Base-by-base conservation (phyloP, 352 stramenopile genomes). In the Phytophthora multivora region DNA sequence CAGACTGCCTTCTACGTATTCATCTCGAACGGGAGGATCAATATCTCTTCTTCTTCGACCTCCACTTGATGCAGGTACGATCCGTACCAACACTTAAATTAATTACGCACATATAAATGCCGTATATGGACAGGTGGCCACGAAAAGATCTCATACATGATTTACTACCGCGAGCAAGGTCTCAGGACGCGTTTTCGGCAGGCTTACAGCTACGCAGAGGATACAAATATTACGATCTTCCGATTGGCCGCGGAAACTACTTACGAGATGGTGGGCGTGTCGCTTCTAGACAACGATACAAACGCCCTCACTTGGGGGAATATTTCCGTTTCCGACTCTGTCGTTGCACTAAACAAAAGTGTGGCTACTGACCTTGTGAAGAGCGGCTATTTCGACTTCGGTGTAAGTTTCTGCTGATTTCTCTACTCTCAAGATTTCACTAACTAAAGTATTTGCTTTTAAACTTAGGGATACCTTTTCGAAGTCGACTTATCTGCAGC, bases 191-290 rank as follows among this genome's bases (percentile, higher is more conserved):
- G 69, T 28, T 79, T 79, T 47, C 48, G 58, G 13, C 38, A 53
- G n/a, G 66, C 69, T 10, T 71, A 74, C 28, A 69, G 52, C 21
- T 4, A 63, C 12, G 39, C 59, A 0, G 42, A 71, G 0, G 50
- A 38, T 25, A 42, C 70, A 3, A 12, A 63, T 0, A 65, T 71
- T 10, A 67, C 63, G 11, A 26, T 87, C n/a, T 87, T 72, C 45
- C 72, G 69, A 7, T 51, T 90, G 11, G 42, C 38, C 1, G 75
- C 76, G 1, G 65, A 79, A 12, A 87, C 69, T 0, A 71, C 63
- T 9, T 90, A 88, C 58, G 75, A 88, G n/a, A 62, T 90, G 39
- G 51, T 87, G 5, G 80, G 56, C 9, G 43, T 82, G 2, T 75
- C 80, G 0, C 11, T 70, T 11, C n/a, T 69, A 36, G 39, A 60